phyloP scores from a whole-genome alignment of 1,139 yeast species.

The Saccharomyces pastorianus region DNA sequence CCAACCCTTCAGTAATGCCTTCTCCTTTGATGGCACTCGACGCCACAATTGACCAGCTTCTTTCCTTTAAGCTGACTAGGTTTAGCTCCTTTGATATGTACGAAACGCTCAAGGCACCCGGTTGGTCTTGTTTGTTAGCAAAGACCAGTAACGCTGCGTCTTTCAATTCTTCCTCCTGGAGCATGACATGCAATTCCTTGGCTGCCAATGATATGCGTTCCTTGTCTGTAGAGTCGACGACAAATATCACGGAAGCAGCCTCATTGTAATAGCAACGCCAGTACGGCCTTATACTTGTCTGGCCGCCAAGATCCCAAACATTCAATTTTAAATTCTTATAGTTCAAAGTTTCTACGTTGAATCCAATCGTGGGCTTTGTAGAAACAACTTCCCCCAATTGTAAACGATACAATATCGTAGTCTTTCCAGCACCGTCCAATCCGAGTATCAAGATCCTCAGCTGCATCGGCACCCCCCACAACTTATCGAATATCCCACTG shows the following conservation, averaged over 20 bases:
- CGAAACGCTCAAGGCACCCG: not conserved
- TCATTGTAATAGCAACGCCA: not conserved
- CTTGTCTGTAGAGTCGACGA: not conserved
- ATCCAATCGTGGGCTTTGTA: not conserved
- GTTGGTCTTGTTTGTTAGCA: too few relatives aligned
- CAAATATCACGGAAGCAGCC: not conserved
- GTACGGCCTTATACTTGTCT: not conserved
- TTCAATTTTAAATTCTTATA: not conserved
- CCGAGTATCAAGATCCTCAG: not conserved
- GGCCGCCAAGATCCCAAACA: not conserved
- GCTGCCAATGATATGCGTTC: not conserved
- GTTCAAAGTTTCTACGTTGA: too few relatives aligned
- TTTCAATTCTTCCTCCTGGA: not conserved
- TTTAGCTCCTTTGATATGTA: not conserved
- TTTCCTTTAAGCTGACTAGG: not conserved
- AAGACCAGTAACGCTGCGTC: not conserved
- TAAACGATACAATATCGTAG: too few relatives aligned
- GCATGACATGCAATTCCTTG: not conserved
- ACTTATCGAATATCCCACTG: too few relatives aligned
- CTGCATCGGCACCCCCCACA: not conserved
- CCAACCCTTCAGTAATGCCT: too few relatives aligned
- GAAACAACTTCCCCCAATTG: not conserved
- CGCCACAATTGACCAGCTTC: not conserved
- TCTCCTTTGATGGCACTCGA: too few relatives aligned
- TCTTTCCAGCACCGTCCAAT: not conserved